These are phyloP conservation scores for Fusarium equiseti DNA, from an alignment of 2,329 filamentous ascomycete species.

Conservation along the genomic window DNA sequence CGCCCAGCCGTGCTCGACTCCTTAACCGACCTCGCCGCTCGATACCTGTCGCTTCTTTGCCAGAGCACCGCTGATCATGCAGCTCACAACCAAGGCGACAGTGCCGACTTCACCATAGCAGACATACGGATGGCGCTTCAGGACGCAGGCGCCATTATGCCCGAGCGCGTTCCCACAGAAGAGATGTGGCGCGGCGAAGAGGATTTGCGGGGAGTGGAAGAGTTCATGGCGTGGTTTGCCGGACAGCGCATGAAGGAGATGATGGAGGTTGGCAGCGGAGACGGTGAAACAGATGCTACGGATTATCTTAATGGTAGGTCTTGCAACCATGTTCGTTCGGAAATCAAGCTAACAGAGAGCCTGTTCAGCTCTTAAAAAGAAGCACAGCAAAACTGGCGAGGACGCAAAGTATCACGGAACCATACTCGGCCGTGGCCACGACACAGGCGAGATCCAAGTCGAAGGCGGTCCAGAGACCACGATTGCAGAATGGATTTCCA, in stretches of 20 bases:
- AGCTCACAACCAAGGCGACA: slow-evolving; percentile 72
- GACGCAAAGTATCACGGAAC: slow-evolving; percentile 89
- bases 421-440: slow-evolving; percentile 78
- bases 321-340: background rate
- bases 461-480: slow-evolving; percentile 73
- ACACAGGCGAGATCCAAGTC: slow-evolving; percentile 78
- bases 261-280: slow-evolving; percentile 80
- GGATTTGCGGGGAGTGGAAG: slow-evolving; percentile 81
- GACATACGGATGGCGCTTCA: slow-evolving; percentile 90
- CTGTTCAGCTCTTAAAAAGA: slow-evolving; percentile 81
- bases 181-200: slow-evolving; percentile 78
- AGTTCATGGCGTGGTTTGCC: slow-evolving; percentile 82
- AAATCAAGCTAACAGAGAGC: slow-evolving; percentile 54
- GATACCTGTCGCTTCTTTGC: slow-evolving; percentile 82
- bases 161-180: slow-evolving; percentile 74
- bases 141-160: slow-evolving; percentile 80
- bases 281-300: slow-evolving; percentile 71
- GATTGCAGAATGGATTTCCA: slow-evolving; percentile 55
- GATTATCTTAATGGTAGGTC: slow-evolving; percentile 76
- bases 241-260: slow-evolving; percentile 84
- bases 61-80: slow-evolving; percentile 79
- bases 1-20: slow-evolving; percentile 86
- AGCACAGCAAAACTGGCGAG: slow-evolving; percentile 89
- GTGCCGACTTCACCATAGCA: slow-evolving; percentile 64
- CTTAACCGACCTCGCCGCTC: slow-evolving; percentile 85